Evolutionary conservation across 345 rosid genomes (phyloP), one percentile per base, ranked within the genome.

Genomic region (Theobroma cacao): DNA sequence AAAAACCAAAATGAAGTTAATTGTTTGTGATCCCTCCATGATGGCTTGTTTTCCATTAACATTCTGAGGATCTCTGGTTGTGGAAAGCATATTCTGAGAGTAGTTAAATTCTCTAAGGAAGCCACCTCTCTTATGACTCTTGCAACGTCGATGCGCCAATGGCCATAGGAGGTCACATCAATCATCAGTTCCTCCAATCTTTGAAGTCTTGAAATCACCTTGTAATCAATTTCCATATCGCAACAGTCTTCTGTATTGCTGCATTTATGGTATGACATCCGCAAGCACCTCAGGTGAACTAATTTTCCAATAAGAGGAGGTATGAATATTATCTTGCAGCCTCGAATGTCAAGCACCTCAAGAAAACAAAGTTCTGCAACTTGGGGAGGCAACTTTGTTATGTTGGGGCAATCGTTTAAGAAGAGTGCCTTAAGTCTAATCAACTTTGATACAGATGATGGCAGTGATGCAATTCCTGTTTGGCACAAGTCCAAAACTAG

Each of bases 301-400:
- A 84, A 75, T 12, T 58, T 26, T 22, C 76, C 77, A 40, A 84
- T 59, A 41, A 71, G 64, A 45, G 40, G 10, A 0, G 79, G 82
- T 33, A 84, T 71, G 59, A 47, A 72, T 40, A 11, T 41, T 33
- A 81, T 43, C 26, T 68, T 55, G 36, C 80, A 78, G 50, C 74
- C 74, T 22, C 84, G 75, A 22, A 78, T 81, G 43, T 84, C 87
- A 58, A 84, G 81, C 24, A 84, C 83, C 74, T 81, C 81, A 71
- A 50, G 80, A 15, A 26, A 28, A 40, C 6, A 0, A 56, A 79
- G 83, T 28, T 78, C 53, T 7, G 56, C 40, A 33, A 84, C 61
- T 61, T 58, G 50, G 30, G 14, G 26, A 9, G 87, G 87, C 52
- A 84, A 80, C 20, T 67, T 65, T 8, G 58, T 24, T 58, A 84